phyloP scores from a whole-genome alignment of 2,329 filamentous ascomycete genomes.

The Fusarium equiseti region DNA sequence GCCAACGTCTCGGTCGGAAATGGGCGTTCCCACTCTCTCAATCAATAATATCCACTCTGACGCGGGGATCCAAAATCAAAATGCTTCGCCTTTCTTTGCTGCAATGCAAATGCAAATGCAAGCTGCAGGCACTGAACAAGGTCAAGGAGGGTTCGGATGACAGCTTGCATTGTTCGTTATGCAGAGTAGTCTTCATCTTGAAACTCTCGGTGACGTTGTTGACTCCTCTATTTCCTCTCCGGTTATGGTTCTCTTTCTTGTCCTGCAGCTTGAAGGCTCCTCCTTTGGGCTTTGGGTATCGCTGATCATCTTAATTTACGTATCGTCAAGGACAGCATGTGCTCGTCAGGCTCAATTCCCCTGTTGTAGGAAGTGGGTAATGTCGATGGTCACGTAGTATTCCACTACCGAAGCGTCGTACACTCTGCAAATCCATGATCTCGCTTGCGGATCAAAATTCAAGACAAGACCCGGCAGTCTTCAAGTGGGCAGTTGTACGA shows the following conservation, averaged over 20 bases:
- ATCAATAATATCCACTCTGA: slow-evolving; percentile 24
- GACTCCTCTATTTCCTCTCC: neutral
- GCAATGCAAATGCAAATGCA: slow-evolving; percentile 15
- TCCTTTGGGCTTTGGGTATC: neutral
- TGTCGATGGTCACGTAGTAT: slow-evolving; percentile 17
- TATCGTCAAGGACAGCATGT: neutral
- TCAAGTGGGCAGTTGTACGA: neutral
- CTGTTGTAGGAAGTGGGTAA: slow-evolving; percentile 4
- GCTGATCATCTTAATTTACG: neutral
- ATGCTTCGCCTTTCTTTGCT: neutral
- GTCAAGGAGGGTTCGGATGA: slow-evolving; percentile 14
- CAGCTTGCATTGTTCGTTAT: neutral
- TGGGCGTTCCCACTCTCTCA: slow-evolving; percentile 37
- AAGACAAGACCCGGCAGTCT: slow-evolving; percentile 1
- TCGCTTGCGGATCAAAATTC: slow-evolving; percentile 32
- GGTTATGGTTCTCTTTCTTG: neutral
- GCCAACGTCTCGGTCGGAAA: slow-evolving; percentile 35
- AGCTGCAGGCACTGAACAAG: slow-evolving; percentile 15
- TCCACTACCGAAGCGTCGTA: neutral
- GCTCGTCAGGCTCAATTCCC: slow-evolving; percentile 6
- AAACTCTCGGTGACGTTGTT: neutral
- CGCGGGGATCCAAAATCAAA: slow-evolving; percentile 39
- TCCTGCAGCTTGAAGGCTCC: neutral
- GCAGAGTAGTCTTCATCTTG: neutral
- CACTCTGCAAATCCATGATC: slow-evolving; percentile 26